Percentiles rank a stretch among this genome's conserved stretches.
Conservation (phyloP, 2,329 filamentous ascomycete genomes). For the Sporothrix pallida region DNA sequence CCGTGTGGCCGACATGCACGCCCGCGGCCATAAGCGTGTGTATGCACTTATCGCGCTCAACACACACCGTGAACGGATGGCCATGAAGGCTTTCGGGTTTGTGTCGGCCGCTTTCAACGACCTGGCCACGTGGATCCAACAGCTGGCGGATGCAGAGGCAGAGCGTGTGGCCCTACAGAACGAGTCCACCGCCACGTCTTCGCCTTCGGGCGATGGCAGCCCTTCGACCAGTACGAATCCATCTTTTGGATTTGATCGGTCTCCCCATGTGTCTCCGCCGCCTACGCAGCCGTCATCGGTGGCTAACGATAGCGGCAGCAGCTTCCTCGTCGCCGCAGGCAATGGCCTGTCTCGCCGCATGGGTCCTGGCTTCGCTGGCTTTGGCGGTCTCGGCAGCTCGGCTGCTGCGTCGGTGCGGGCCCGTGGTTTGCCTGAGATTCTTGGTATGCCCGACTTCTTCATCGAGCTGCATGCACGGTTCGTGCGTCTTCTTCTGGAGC, state of each 20-base stretch:
- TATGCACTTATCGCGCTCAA: conserved; percentile 71
- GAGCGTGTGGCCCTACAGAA: conserved; percentile 54
- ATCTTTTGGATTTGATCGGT: conserved; percentile 42
- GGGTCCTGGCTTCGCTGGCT: conserved; percentile 59
- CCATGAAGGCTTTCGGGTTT: conserved; percentile 70
- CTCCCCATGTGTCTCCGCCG: conserved; percentile 39
- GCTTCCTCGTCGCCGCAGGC: conserved; percentile 61
- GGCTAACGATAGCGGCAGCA: conserved; percentile 51
- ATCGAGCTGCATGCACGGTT: conserved; percentile 69
- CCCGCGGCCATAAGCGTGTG: conserved; percentile 70
- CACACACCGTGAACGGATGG: conserved; percentile 67
- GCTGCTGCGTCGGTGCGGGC: conserved; percentile 61
- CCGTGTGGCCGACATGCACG: conserved; percentile 70
- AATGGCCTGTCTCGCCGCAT: conserved; percentile 63
- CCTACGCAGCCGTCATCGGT: conserved; percentile 40
- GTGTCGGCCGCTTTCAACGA: conserved; percentile 68
- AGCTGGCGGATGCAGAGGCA: conserved; percentile 66
- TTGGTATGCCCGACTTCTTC: conserved; percentile 71
- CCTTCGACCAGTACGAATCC: conserved; percentile 44
- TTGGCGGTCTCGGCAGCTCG: conserved; percentile 59
- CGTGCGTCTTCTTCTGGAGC: conserved; percentile 65
- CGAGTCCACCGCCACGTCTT: conserved; percentile 48
- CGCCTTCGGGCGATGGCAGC: conserved; percentile 46
- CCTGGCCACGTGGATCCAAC: conserved; percentile 69
- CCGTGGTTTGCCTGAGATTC: conserved; percentile 67